Percentiles rank a stretch among this genome's conserved stretches.
These are phyloP conservation scores for Boletus reticuloceps DNA, from an alignment of 768 basidiomycete species.

Conservation along the genomic window DNA sequence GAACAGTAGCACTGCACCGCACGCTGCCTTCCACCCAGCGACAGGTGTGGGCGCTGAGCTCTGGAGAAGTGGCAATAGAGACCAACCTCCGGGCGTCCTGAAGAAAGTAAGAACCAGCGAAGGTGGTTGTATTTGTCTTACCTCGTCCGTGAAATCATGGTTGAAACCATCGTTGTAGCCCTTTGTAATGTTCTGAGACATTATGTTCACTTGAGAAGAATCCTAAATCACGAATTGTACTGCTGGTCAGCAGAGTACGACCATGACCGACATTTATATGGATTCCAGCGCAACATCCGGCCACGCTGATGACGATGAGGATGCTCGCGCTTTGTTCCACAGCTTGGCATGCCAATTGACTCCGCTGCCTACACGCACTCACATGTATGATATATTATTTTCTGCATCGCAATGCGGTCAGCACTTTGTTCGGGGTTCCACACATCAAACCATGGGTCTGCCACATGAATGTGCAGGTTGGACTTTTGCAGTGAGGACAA, in stretches of 20 bases:
- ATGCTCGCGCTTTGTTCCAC: conserved; percentile 6
- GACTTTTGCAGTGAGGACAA: not conserved
- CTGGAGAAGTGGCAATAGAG: conserved; percentile 28
- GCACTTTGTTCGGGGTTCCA: not conserved
- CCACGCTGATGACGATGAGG: not conserved
- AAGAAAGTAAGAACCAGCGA: conserved; percentile 7
- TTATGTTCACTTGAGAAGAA: conserved; percentile 4
- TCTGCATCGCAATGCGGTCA: conserved; percentile 4
- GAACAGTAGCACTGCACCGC: conserved; percentile 13
- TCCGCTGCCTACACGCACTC: conserved; percentile 6
- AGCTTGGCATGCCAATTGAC: conserved; percentile 27
- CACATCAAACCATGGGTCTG: not conserved
- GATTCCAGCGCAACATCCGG: not conserved
- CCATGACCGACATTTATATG: conserved; percentile 18
- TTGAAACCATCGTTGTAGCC: conserved; percentile 23
- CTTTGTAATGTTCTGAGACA: conserved; percentile 19
- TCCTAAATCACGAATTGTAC: not conserved
- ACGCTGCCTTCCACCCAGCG: conserved; percentile 17
- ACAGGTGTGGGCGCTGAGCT: conserved; percentile 23
- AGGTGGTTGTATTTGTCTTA: not conserved
- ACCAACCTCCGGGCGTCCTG: conserved; percentile 26
- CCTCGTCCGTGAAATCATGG: conserved; percentile 31
- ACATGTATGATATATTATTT: conserved; percentile 17
- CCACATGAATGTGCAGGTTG: conserved; percentile 7
- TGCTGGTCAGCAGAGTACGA: not conserved